Evolutionary conservation across 441 rosid species (phyloP).

Genomic region (Hypseocharis bilobata): DNA sequence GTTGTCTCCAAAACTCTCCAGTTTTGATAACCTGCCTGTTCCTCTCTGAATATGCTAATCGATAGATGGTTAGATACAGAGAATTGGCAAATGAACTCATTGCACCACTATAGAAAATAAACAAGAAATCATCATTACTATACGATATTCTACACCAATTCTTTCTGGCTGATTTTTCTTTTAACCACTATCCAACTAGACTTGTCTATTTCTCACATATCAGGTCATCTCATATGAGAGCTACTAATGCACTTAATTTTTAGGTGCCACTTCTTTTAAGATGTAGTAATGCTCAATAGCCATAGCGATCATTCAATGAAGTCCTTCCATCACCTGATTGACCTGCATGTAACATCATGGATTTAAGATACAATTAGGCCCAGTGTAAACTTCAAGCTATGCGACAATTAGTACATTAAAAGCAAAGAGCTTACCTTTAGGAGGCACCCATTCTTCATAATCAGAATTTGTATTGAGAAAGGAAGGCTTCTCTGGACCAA

Average conservation of each 20-base stretch:
- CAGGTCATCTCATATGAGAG: neutral
- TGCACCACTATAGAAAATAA: too few species aligned
- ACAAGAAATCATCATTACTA: too few species aligned
- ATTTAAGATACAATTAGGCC: neutral
- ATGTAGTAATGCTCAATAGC: conserved; percentile 42
- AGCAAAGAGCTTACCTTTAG: conserved; percentile 49
- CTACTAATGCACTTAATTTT: neutral
- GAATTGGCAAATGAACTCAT: too few species aligned
- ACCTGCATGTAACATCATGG: conserved; percentile 41
- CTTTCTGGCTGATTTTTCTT: too few species aligned
- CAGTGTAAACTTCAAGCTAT: neutral
- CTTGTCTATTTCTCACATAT: neutral
- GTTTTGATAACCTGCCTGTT: too few species aligned
- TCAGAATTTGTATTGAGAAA: conserved; percentile 50
- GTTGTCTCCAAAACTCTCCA: too few species aligned
- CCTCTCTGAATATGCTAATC: too few species aligned
- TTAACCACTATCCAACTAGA: neutral
- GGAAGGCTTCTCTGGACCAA: conserved; percentile 71
- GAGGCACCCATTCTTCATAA: conserved; percentile 82
- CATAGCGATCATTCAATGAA: conserved; percentile 67
- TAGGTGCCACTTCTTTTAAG: neutral
- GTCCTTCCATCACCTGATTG: conserved; percentile 97
- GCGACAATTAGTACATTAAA: neutral
- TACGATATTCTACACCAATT: too few species aligned
- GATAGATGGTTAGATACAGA: too few species aligned